Conservation (phyloP, 306 rosid species). For the Ormosia semicastrata region DNA sequence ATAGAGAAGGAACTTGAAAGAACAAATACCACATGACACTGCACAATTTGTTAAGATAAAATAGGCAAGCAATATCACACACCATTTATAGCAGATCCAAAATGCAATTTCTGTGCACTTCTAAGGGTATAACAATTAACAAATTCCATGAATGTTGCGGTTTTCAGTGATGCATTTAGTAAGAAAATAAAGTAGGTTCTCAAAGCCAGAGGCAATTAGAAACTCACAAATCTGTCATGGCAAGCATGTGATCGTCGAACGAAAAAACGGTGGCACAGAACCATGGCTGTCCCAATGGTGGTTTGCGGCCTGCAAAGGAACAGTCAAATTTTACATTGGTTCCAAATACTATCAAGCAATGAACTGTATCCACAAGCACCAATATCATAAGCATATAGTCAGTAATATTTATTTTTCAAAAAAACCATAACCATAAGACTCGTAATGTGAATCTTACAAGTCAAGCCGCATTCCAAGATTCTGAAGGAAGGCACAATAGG, state of each 20-base stretch:
- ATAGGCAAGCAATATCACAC: not conserved
- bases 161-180: not conserved
- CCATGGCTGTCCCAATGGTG: slow-evolving; percentile 91
- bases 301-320: slow-evolving; percentile 85
- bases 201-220: slow-evolving; percentile 9
- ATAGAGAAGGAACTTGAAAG: not conserved
- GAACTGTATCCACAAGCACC: not conserved
- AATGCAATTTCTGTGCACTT: not conserved
- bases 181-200: not conserved
- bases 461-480: slow-evolving; percentile 86
- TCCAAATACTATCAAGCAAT: not conserved
- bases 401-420: not conserved
- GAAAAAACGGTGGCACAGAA: slow-evolving; percentile 96
- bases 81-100: too few relatives aligned
- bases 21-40: not conserved
- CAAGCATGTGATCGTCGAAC: slow-evolving; percentile 90
- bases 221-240: slow-evolving; percentile 96
- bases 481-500: slow-evolving; percentile 94
- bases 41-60: slow-evolving; percentile 13
- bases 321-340: slow-evolving; percentile 20
- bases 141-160: not conserved
- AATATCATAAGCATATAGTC: not conserved
- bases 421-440: not conserved
- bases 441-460: slow-evolving; percentile 55
- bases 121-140: not conserved